Evolutionary conservation across 2,329 filamentous ascomycete species (phyloP).

Genomic region (Pyrenochaeta sp.): DNA sequence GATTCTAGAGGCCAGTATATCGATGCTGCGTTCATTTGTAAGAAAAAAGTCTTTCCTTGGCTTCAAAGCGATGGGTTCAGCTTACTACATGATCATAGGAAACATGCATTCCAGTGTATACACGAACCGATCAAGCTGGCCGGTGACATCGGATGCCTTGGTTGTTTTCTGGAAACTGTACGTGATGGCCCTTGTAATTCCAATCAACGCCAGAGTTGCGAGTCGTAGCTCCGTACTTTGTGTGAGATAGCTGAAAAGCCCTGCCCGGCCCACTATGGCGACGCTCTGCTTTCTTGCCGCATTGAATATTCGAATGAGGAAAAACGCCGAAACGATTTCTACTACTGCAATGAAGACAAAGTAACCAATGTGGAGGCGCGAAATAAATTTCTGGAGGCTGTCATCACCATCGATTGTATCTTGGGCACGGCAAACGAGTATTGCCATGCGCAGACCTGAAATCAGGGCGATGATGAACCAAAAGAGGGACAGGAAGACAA

Average conservation of each 20-base stretch:
- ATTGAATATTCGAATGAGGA: neutral
- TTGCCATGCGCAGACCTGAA: neutral
- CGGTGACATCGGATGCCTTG: neutral
- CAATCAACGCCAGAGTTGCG: constrained; percentile 1
- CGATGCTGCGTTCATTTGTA: neutral
- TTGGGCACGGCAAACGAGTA: constrained; percentile 2
- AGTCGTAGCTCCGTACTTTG: constrained; percentile 2
- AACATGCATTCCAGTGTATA: constrained; percentile 6
- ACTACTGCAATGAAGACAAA: constrained; percentile 3
- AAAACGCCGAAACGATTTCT: constrained; percentile 1
- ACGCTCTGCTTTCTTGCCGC: neutral
- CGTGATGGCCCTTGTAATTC: constrained; percentile 6
- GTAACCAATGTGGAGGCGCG: constrained; percentile 3
- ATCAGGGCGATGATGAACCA: constrained; percentile 2
- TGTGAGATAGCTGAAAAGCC: constrained; percentile 4
- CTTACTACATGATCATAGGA: constrained; percentile 6
- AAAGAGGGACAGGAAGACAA: neutral
- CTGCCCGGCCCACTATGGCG: neutral
- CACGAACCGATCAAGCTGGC: constrained; percentile 2
- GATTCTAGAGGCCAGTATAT: neutral
- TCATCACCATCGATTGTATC: neutral
- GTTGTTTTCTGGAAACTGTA: constrained; percentile 5
- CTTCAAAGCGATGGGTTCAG: too few species aligned
- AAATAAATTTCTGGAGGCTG: neutral
- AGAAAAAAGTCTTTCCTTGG: neutral